Evolutionary conservation across 2,329 filamentous ascomycete species (phyloP), one percentile per base, ranked within the genome.

Genomic region (Microthyrium microscopicum): DNA sequence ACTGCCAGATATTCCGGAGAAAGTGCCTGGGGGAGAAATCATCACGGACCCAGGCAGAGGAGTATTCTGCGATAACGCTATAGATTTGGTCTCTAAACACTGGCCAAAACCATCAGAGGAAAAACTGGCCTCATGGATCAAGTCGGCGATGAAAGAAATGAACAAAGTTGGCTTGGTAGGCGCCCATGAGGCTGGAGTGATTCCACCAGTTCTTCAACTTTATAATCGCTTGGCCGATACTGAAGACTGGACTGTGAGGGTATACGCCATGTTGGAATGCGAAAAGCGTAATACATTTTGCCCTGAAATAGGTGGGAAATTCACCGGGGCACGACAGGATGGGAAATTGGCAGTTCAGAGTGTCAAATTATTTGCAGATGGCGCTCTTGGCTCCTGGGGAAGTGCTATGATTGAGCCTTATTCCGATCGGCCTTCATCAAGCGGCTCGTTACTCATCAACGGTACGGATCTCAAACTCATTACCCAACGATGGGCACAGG

Each of bases 31-130:
- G 8, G 76, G 76, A 2, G 71, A 77, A 38, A 64, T 78, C 8
- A 50, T 75, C 11, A 60, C 64, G 20, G 54, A 68, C 3, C 73
- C 74, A 1, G 71, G 71, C 0, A 60, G 65, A 44, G 75, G 76
- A 26, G 73, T 80, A 7, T 79, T 80, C 43, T 81, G 76, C 46
- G 75, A 81, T 50, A 79, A 79, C 45, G 74, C 75, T 17, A 77
- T 79, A 66, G 69, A 74, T 27, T 50, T 74, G 32, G 61, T 77
- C 22, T 56, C 61, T 36, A 52, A 58, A 2, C 43, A 68, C 13
- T 75, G 70, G 57, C 73, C 73, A 2, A 63, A 64, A 37, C 70
- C 72, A 0, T 57, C 56, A 28, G 51, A 50, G 4, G 57, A 58
- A n/a, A 62, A 60, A 41, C 75, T 70, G 45, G 57, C 60, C 4